These are phyloP conservation scores for Termitomyces bulborhizus DNA, from an alignment of 768 basidiomycete species.

Conservation along the genomic window DNA sequence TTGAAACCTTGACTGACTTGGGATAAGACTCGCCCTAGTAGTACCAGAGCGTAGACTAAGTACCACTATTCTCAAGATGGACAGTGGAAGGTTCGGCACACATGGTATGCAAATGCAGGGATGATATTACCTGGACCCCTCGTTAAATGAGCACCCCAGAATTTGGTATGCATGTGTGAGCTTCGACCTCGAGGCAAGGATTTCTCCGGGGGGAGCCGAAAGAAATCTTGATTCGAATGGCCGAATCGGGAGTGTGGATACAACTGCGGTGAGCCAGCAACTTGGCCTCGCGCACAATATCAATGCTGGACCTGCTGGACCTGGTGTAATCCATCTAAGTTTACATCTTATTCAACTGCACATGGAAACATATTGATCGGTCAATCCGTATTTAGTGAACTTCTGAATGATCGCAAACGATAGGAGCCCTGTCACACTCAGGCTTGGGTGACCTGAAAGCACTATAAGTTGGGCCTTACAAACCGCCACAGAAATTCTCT, in stretches of 20 bases:
- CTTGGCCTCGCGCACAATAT: background rate
- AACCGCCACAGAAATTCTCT: conserved; percentile 18
- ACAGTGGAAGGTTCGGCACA: conserved; percentile 7
- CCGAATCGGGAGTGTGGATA: conserved; percentile 16
- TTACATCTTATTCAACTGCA: conserved; percentile 13
- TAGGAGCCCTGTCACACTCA: conserved; percentile 24
- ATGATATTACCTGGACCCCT: conserved; percentile 15
- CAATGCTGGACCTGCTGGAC: conserved; percentile 3
- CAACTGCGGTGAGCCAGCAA: conserved; percentile 10
- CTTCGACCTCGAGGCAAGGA: conserved; percentile 23
- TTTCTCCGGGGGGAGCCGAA: conserved; percentile 25
- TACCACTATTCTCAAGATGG: background rate
- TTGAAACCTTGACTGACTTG: background rate
- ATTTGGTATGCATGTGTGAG: conserved; percentile 18
- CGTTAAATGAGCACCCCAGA: conserved; percentile 28
- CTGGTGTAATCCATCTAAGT: conserved; percentile 13
- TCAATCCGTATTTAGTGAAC: conserved; percentile 18
- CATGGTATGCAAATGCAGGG: conserved; percentile 18
- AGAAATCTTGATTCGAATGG: conserved; percentile 17
- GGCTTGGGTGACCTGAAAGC: conserved; percentile 3
- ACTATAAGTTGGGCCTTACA: conserved; percentile 26
- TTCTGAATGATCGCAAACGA: conserved; percentile 22
- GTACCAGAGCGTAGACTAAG: background rate
- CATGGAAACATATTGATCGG: conserved; percentile 21
- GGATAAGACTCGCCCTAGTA: background rate